Evolutionary conservation across 345 rosid species (phyloP), one percentile per base, ranked within the genome.

Genomic region (Sonneratia caseolaris): DNA sequence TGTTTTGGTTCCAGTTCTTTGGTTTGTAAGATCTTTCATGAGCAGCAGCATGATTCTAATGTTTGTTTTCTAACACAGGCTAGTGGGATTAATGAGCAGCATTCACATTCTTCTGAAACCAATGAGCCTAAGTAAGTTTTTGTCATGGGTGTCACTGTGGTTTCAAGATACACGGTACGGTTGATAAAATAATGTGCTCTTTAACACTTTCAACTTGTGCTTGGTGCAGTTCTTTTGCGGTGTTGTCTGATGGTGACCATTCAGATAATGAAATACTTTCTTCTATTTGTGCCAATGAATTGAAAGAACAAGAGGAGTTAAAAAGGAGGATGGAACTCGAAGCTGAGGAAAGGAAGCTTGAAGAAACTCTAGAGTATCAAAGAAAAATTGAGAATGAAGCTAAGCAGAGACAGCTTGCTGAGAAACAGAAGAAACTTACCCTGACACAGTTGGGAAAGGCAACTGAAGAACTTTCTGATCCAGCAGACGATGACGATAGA

Each of bases 341-440:
- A 83, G 92, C 81, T 59, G 97, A 92, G 90, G 99, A 86, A 76
- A 84, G 88, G 78, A 90, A 89, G 84, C 97, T 92, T 35, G 90
- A 89, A 81, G 93, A 86, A 82, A 84, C 93, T 38, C 74, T 95
- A 70, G 93, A 89, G 80, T 89, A 90, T 79, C 99, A 92, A 81
- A 90, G 96, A 75, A 80, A 77, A 76, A 86, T 92, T 78, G 97
- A 95, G 88, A 81, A 89, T 81, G 97, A 89, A 85, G 92, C 97
- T 66, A 95, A 95, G 76, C 82, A 79, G 82, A 90, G 93, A 82
- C 97, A 82, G 71, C 91, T 91, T 71, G 92, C 89, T 36, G 96
- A 87, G 85, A 93, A 89, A 74, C 87, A 83, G 59, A 91, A 86
- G 74, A 89, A 81, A 81, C 77, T 81, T 72, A 78, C 69, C 76